Conservation (phyloP, 768 basidiomycete genomes). For the Hydnomerulius pinastri region DNA sequence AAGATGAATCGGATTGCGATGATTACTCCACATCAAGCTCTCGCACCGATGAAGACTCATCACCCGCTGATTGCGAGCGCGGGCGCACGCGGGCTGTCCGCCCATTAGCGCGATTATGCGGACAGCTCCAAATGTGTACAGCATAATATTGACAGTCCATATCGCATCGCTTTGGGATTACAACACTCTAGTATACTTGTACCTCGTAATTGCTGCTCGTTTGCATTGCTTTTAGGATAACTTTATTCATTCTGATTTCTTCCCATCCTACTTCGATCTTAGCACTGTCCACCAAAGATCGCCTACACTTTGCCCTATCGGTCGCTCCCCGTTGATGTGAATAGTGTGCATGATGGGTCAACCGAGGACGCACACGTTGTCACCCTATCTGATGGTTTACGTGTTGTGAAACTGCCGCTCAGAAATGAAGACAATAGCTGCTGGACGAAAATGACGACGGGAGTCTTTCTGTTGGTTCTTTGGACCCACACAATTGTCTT, state of each 20-base stretch:
- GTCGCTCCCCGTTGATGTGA: background rate
- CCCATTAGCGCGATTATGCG: constrained; percentile 37
- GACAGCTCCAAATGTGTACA: constrained; percentile 22
- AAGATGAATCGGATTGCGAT: constrained; percentile 26
- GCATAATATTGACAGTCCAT: constrained; percentile 5
- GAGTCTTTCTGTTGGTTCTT: background rate
- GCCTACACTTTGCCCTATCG: background rate
- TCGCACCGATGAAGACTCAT: constrained; percentile 40
- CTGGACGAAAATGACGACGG: background rate
- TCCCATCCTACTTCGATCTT: background rate
- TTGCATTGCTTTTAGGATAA: constrained; percentile 5
- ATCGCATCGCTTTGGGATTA: constrained; percentile 2
- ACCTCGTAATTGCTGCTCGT: constrained; percentile 5
- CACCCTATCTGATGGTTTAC: background rate
- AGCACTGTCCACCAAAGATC: background rate
- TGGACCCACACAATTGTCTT: constrained; percentile 10
- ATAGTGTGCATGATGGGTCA: no score
- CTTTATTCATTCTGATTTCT: constrained; percentile 11
- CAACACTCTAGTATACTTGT: constrained; percentile 2
- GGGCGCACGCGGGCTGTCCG: constrained; percentile 44
- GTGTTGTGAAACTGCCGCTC: constrained; percentile 1
- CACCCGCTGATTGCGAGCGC: constrained; percentile 41
- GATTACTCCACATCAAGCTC: constrained; percentile 34
- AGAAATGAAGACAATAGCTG: background rate
- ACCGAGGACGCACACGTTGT: background rate